Base-by-base conservation (phyloP, 805 yeast genomes). In the Metschnikowia noctiluminum region DNA sequence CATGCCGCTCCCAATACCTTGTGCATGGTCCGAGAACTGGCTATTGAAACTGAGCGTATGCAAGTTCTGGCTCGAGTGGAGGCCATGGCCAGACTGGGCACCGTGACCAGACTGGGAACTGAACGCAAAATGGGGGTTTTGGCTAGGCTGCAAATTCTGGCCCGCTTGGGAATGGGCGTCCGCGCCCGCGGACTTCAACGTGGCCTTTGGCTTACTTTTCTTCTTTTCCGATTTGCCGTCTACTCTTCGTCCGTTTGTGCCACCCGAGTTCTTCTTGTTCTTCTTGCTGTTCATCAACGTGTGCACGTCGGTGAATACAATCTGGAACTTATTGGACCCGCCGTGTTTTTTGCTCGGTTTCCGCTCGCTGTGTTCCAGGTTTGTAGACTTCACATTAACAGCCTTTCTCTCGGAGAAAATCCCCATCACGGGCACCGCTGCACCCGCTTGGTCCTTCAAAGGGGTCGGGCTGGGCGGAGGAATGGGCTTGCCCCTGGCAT, bases 381-480 rank as follows among this genome's bases (percentile, higher is more conserved):
- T 30, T 1, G 10, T 31, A 12, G 14, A n/a, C 11, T 14, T 31
- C 35, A n/a, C 1, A 12, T 27, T 27, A 6, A 28, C 36, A 13
- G 50, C 43, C 14, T 50, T 66, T 37, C 44, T 57, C 45, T 68
- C 73, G 5, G 68, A 62, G 44, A 70, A 70, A 3, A 69, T 62
- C 2, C 76, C 76, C 76, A 70, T 70, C 7, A 61, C 57, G 7
- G 73, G 76, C 50, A 55, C 62, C 4, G 28, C 43, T 10, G 34
- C 28, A 8, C 31, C 27, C 7, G 37, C 34, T 10, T 10, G 32
- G 27, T 59, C 62, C 51, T 69, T 65, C 34, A 58, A 59, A 1
- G 77, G 77, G 1, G 76, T 71, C 13, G 76, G 76, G 43, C 70
- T 67, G n/a, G 66, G 64, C 12, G 71, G 70, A 8, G 27, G 49